Conservation (phyloP, 148 eudicot species). For the Dianthus caryophyllus region DNA sequence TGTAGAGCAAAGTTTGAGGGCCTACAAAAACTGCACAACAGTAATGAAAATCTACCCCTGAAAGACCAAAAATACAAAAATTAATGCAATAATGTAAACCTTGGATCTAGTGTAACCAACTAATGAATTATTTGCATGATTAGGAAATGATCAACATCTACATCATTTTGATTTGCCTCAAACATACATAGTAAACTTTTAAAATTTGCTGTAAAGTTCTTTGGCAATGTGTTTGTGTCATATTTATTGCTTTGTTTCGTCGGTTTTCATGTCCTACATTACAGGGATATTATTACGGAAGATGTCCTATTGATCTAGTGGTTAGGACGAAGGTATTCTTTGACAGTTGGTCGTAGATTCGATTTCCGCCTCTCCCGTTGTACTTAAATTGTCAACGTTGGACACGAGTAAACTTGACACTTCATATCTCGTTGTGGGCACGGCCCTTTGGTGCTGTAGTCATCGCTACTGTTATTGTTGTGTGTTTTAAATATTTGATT, state of each 20-base stretch:
- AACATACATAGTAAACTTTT: not conserved
- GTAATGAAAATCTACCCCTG: not conserved
- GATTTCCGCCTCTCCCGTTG: too few relatives aligned
- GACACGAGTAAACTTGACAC: too few relatives aligned
- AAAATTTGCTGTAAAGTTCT: slow-evolving; percentile 1
- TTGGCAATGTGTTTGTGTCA: not conserved
- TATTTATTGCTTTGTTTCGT: not conserved
- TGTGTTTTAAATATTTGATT: too few relatives aligned
- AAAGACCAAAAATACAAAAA: not conserved
- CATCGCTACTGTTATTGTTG: too few relatives aligned
- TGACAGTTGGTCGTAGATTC: too few relatives aligned
- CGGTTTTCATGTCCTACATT: not conserved
- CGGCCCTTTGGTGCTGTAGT: too few relatives aligned
- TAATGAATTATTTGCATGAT: not conserved
- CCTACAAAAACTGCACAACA: slow-evolving; percentile 4
- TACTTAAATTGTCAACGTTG: too few relatives aligned
- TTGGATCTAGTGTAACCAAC: not conserved
- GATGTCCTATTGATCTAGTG: too few relatives aligned
- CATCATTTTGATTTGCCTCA: not conserved
- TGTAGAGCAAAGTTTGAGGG: not conserved
- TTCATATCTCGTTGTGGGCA: too few relatives aligned
- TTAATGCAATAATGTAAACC: slow-evolving; percentile 3
- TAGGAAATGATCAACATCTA: not conserved
- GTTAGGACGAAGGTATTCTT: too few relatives aligned
- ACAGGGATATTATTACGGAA: not conserved